These are phyloP conservation scores for Tuber aestivum DNA, from an alignment of 495 filamentous ascomycete species.

Conservation along the genomic window DNA sequence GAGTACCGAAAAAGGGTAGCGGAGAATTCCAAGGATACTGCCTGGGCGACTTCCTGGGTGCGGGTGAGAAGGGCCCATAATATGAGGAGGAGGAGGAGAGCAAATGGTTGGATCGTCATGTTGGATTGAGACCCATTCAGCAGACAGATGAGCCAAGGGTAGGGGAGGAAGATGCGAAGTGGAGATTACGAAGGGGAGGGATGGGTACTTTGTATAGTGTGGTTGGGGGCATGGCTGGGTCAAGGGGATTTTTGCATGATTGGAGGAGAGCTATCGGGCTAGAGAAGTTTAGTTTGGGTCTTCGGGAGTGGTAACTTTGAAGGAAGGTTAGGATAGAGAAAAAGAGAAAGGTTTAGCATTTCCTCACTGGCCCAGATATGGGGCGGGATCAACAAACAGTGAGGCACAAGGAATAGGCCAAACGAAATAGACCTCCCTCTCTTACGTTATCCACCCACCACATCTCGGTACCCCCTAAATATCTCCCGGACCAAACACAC, in stretches of 20 bases:
- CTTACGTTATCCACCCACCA: not conserved
- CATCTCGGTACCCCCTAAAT: too few relatives aligned
- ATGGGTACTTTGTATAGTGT: too few relatives aligned
- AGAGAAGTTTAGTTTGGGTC: too few relatives aligned
- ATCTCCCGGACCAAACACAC: not conserved
- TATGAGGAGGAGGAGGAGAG: not conserved
- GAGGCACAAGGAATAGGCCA: not conserved
- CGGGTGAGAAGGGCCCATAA: not conserved
- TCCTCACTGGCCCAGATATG: not conserved
- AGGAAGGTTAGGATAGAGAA: too few relatives aligned
- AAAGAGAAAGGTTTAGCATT: not conserved
- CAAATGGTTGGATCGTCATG: not conserved
- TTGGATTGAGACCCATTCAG: not conserved
- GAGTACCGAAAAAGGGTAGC: not conserved
- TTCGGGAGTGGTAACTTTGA: too few relatives aligned
- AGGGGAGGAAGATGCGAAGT: not conserved
- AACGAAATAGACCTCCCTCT: not conserved
- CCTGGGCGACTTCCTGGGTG: not conserved
- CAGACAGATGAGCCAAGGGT: not conserved
- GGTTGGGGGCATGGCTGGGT: too few relatives aligned
- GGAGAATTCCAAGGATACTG: not conserved
- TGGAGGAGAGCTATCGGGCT: too few relatives aligned
- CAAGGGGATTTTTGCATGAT: too few relatives aligned
- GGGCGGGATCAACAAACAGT: not conserved
- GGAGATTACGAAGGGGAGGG: too few relatives aligned